Percentiles rank a stretch among this genome's conserved stretches.
Conservation (phyloP, 257 asterid genomes). For the Jaltomata sinuosa region DNA sequence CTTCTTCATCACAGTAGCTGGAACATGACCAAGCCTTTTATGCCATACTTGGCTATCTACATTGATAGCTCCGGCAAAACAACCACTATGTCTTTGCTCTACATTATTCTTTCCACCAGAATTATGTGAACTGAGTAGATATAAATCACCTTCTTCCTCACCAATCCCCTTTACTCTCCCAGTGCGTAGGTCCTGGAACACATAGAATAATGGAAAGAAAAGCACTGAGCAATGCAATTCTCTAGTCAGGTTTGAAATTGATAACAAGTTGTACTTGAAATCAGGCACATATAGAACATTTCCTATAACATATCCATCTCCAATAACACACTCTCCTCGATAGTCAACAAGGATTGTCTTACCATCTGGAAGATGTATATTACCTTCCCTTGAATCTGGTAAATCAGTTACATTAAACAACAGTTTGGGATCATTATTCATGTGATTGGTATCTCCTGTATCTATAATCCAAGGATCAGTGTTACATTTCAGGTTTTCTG, state of each 20-base stretch:
- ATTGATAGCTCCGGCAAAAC: neutral
- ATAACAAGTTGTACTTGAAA: too few relatives aligned
- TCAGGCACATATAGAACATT: too few relatives aligned
- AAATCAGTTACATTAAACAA: too few relatives aligned
- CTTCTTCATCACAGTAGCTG: too few relatives aligned
- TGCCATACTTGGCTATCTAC: neutral
- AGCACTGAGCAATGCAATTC: neutral
- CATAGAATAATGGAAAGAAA: neutral
- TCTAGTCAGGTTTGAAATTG: neutral
- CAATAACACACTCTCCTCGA: too few relatives aligned
- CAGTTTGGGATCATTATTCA: neutral
- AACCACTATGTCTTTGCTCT: too few relatives aligned
- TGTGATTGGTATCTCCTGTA: neutral
- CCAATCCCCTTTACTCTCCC: neutral
- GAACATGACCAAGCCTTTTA: neutral
- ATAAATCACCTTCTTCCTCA: neutral
- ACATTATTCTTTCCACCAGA: too few relatives aligned
- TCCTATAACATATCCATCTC: too few relatives aligned
- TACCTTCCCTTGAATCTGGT: neutral
- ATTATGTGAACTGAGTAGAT: too few relatives aligned
- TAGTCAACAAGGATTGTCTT: neutral
- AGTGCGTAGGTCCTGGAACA: neutral
- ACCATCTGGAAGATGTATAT: neutral
- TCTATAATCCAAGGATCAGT: neutral
- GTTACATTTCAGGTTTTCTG: too few relatives aligned